Base-by-base conservation (phyloP, 345 rosid genomes). In the Euphorbia pulcherrima region DNA sequence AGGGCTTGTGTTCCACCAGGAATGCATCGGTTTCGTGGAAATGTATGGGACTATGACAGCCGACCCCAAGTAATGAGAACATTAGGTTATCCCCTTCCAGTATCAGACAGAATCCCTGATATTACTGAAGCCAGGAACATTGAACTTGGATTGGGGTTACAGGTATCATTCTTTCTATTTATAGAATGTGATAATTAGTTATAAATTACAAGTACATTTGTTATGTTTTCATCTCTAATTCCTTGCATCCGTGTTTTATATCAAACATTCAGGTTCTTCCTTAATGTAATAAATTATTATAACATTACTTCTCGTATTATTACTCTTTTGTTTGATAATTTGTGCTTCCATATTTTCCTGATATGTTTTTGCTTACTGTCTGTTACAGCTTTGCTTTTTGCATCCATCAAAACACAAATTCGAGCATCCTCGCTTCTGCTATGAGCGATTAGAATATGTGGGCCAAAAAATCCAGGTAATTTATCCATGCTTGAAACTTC, bases 1-100 rank as follows among this genome's bases (percentile, higher is more conserved):
- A 88, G 99, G 81, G 95, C 96, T 33, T 94, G 97, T 55, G 92
- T 89, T 57, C 99, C 99, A 0, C 99, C 97, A 3, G 99, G 97
- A 64, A 89, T 94, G 88, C 97, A 94, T 82, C 86, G 97, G 54
- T 94, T 94, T 77, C 86, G 92, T 72, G 99, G 99, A 44, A 94
- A 94, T 78, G 72, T 91, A 40, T 94, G 99, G 97, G 99, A 94
- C 80, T 91, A 82, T 73, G 96, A 91, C 60, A 80, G 89, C 83
- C 87, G 84, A 79, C 95, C 90, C 1, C 81, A 84, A 62, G 96
- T 90, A 50, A 84, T 86, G 96, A 85, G 73, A 72, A 74, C 83
- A 1, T 76, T 94, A 1, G 96, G 97, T 24, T 94, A 91, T 72
- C 97, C 96, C 53, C 82, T 89, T 76, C 59, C 53, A 26, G 68